A percentile compares a stretch with the other conserved stretches of the same genome.
Conservation (phyloP, 768 basidiomycete genomes). For the Russula earlei region DNA sequence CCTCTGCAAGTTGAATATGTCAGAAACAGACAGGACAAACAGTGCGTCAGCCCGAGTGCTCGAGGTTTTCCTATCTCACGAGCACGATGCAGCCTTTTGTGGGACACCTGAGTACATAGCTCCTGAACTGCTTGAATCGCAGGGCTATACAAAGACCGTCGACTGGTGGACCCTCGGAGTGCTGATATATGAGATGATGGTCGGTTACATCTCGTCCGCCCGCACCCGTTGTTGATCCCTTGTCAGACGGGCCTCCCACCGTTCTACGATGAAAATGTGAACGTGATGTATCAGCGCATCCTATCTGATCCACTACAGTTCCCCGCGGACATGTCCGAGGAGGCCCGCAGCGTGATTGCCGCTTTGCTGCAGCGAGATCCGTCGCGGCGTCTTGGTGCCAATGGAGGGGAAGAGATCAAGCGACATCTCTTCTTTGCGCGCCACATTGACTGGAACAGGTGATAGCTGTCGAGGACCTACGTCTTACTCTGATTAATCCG, state of each 20-base stretch:
- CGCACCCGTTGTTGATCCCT: conserved; percentile 9
- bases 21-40: conserved; percentile 94
- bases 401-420: conserved; percentile 95
- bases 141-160: conserved; percentile 96
- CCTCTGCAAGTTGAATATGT: conserved; percentile 96
- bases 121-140: conserved; percentile 90
- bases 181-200: conserved; percentile 95
- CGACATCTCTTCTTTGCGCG: conserved; percentile 90
- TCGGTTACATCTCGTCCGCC: conserved; percentile 24
- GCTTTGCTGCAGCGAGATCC: conserved; percentile 88
- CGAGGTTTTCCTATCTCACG: background rate
- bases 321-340: conserved; percentile 77
- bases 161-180: conserved; percentile 99
- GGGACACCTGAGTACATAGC: conserved; percentile 99
- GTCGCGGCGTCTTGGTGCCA: conserved; percentile 71
- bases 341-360: conserved; percentile 83
- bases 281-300: conserved; percentile 96
- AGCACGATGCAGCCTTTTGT: conserved; percentile 50
- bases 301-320: conserved; percentile 89
- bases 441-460: conserved; percentile 87
- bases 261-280: conserved; percentile 98
- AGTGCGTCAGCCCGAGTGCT: conserved; percentile 39
- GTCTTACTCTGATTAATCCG: background rate
- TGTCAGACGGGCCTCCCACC: conserved; percentile 86
- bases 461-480: conserved; percentile 21